A percentile compares a stretch with the other conserved stretches of the same genome.
Conservation (phyloP, 768 basidiomycete genomes). For the Suillus americanus region DNA sequence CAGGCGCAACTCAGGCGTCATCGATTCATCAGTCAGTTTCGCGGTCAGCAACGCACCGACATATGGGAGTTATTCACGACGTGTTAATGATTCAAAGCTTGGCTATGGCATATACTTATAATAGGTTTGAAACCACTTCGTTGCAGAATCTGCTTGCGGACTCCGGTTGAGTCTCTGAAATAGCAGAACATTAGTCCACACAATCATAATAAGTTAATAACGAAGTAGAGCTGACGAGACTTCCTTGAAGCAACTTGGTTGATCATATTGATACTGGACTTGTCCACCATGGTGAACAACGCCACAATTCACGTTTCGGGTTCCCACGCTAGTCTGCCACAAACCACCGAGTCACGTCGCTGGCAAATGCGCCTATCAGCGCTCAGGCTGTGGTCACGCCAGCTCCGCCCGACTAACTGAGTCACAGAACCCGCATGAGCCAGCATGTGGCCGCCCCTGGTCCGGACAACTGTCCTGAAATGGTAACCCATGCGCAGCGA, state of each 20-base stretch:
- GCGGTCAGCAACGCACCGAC: background rate
- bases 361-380: background rate
- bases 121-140: background rate
- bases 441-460: constrained; percentile 14
- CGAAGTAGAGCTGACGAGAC: background rate
- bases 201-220: background rate
- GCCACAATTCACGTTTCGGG: too few relatives aligned
- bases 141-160: background rate
- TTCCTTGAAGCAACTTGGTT: background rate
- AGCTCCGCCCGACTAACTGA: constrained; percentile 8
- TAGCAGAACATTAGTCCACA: background rate
- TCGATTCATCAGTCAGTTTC: background rate
- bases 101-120: background rate
- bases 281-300: too few relatives aligned
- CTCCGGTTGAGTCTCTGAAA: background rate
- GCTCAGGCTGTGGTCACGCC: background rate
- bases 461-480: constrained; percentile 20
- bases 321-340: background rate
- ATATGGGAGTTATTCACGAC: background rate
- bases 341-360: background rate
- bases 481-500: constrained; percentile 12
- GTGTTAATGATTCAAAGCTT: background rate
- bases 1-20: too few relatives aligned
- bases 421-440: constrained; percentile 17
- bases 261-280: too few relatives aligned